Evolutionary conservation across 768 basidiomycete genomes (phyloP).

Genomic region (Asterophora parasitica): DNA sequence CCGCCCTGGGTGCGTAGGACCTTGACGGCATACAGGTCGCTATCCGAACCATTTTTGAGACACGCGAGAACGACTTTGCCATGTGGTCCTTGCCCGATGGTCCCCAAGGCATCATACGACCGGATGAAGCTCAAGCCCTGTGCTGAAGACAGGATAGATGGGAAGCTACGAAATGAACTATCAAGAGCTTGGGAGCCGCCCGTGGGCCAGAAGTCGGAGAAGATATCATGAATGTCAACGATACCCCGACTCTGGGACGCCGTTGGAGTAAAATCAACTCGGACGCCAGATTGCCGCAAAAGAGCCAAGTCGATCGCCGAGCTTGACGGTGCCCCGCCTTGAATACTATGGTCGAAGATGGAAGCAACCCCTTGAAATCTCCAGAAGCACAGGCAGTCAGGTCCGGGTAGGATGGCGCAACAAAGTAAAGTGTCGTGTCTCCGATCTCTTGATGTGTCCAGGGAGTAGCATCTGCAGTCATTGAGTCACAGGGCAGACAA

Average conservation of each 20-base stretch:
- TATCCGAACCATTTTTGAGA: slow-evolving; percentile 4
- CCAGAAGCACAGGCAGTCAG: slow-evolving; percentile 10
- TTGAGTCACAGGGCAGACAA: background rate
- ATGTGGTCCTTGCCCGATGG: slow-evolving; percentile 21
- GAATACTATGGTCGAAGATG: background rate
- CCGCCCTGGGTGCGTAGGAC: slow-evolving; percentile 12
- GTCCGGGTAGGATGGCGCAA: slow-evolving; percentile 6
- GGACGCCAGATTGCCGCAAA: background rate
- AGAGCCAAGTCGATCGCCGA: background rate
- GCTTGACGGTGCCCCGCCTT: background rate
- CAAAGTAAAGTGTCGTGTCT: slow-evolving; percentile 6
- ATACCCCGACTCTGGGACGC: background rate
- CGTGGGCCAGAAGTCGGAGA: background rate
- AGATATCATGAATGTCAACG: background rate
- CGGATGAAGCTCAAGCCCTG: background rate
- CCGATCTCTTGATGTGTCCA: slow-evolving; percentile 5
- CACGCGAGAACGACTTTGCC: slow-evolving; percentile 22
- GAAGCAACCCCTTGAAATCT: background rate
- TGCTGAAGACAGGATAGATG: background rate
- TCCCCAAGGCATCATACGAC: slow-evolving; percentile 15
- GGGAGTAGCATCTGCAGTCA: background rate
- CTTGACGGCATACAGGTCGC: slow-evolving; percentile 21
- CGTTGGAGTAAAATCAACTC: background rate
- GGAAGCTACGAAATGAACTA: slow-evolving; percentile 1
- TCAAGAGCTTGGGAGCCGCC: background rate